Evolutionary conservation across 116 monocot species (phyloP).

Genomic region (Posidonia oceanica): DNA sequence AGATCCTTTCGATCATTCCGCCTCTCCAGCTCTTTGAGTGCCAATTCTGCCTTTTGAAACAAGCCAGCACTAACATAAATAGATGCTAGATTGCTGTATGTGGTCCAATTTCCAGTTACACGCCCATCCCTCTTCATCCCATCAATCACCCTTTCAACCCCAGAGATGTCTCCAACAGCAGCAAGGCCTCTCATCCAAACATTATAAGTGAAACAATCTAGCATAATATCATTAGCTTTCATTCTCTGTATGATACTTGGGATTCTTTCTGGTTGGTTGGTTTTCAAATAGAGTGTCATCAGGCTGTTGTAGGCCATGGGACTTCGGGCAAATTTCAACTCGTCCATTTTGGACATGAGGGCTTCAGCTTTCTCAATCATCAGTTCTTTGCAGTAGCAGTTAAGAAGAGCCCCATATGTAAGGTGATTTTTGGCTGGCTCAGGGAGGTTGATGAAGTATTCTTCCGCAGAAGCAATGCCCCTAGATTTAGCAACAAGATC

Average conservation of each 20-base stretch:
- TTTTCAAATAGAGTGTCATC: constrained; percentile 94
- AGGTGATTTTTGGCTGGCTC: constrained; percentile 77
- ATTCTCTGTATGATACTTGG: constrained; percentile 78
- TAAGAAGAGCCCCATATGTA: constrained; percentile 82
- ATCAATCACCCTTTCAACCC: constrained; percentile 75
- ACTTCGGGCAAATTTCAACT: constrained; percentile 59
- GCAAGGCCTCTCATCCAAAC: constrained; percentile 94
- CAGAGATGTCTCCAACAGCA: constrained; percentile 53
- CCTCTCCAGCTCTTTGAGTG: constrained; percentile 83
- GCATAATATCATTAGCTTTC: constrained; percentile 71
- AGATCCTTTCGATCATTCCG: constrained; percentile 35
- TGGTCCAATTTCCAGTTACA: constrained; percentile 81
- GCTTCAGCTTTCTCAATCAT: constrained; percentile 77
- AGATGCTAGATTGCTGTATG: constrained; percentile 86
- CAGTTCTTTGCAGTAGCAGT: constrained; percentile 93
- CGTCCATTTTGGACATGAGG: constrained; percentile 85
- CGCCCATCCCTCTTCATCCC: constrained; percentile 98
- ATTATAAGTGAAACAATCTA: constrained; percentile 83
- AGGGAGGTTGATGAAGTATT: constrained; percentile 77
- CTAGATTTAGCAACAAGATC: constrained; percentile 80
- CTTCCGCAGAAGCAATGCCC: constrained; percentile 70
- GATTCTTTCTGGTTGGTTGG: constrained; percentile 45
- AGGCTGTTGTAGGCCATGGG: constrained; percentile 92
- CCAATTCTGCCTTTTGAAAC: constrained; percentile 75
- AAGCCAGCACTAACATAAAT: constrained; percentile 71